Evolutionary conservation across 345 rosid species (phyloP).

Genomic region (Carallia pectinifolia): DNA sequence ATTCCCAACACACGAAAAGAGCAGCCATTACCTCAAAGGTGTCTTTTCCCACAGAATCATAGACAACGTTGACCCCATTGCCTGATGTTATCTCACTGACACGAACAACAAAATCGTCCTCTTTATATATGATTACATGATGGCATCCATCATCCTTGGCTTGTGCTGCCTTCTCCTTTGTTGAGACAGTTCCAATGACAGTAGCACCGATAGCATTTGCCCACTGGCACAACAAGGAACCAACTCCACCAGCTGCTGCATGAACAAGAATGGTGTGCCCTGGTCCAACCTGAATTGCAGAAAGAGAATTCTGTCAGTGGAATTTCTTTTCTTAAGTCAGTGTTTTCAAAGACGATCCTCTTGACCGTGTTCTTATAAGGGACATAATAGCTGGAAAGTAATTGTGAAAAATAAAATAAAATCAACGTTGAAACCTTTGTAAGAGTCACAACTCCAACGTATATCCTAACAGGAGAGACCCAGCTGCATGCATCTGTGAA

Average conservation of each 20-base stretch:
- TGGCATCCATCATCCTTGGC: slow-evolving; percentile 94
- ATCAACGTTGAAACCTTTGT: too few species aligned
- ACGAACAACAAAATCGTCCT: slow-evolving; percentile 73
- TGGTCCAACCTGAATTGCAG: slow-evolving; percentile 50
- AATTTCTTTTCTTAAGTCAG: not conserved
- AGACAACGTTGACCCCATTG: slow-evolving; percentile 80
- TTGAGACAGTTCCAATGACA: slow-evolving; percentile 83
- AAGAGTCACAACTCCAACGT: too few species aligned
- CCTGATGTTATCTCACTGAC: slow-evolving; percentile 81
- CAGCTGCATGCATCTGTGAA: too few species aligned
- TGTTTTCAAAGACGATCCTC: not conserved
- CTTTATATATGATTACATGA: slow-evolving; percentile 70
- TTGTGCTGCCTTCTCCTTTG: slow-evolving; percentile 83
- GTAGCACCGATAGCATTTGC: slow-evolving; percentile 84
- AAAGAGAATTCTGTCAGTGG: slow-evolving; percentile 6
- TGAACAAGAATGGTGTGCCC: slow-evolving; percentile 83
- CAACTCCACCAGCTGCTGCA: slow-evolving; percentile 97
- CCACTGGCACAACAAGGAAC: slow-evolving; percentile 92
- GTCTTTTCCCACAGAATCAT: slow-evolving; percentile 93
- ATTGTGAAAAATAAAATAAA: too few species aligned
- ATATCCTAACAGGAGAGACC: too few species aligned
- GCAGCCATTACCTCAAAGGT: slow-evolving; percentile 61
- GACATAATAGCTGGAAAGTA: too few species aligned
- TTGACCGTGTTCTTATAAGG: too few species aligned
- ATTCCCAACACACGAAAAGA: not conserved